Evolutionary conservation across 768 basidiomycete genomes (phyloP).

Genomic region (Tubosaeta brunneosetosa): DNA sequence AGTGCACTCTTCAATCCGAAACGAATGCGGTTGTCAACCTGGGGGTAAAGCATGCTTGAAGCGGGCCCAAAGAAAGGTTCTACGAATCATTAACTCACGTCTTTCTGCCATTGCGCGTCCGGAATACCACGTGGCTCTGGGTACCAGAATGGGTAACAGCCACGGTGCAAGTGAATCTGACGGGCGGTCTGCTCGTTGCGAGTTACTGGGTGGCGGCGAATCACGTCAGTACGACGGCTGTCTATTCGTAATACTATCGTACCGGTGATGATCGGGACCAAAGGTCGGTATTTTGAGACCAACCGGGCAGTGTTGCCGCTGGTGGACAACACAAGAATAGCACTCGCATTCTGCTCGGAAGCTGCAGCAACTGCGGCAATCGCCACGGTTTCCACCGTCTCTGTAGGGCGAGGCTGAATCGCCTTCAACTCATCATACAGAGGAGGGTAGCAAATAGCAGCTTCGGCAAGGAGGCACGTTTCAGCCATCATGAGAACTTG

Average conservation of each 20-base stretch:
- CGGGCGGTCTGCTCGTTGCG: slow-evolving; percentile 94
- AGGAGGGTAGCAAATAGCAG: slow-evolving; percentile 91
- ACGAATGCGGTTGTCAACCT: slow-evolving; percentile 88
- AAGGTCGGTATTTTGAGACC: slow-evolving; percentile 93
- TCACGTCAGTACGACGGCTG: slow-evolving; percentile 4
- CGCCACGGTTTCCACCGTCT: slow-evolving; percentile 93
- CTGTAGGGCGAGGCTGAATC: slow-evolving; percentile 81
- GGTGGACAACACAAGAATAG: slow-evolving; percentile 94
- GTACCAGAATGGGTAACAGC: slow-evolving; percentile 97
- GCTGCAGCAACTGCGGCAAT: slow-evolving; percentile 95
- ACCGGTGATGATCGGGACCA: slow-evolving; percentile 94
- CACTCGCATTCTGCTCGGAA: slow-evolving; percentile 89
- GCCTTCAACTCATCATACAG: slow-evolving; percentile 84
- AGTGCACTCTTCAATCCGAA: slow-evolving; percentile 85
- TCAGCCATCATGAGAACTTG: slow-evolving; percentile 99
- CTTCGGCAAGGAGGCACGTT: slow-evolving; percentile 94
- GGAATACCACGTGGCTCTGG: slow-evolving; percentile 87
- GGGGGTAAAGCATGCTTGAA: slow-evolving; percentile 10
- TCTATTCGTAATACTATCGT: slow-evolving; percentile 19
- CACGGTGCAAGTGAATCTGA: slow-evolving; percentile 95
- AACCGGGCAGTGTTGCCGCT: slow-evolving; percentile 95
- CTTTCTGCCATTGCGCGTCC: slow-evolving; percentile 92
- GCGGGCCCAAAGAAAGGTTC: slow-evolving; percentile 1
- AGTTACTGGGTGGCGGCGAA: slow-evolving; percentile 55
- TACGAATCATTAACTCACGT: slow-evolving; percentile 50